Base-by-base conservation (phyloP, 2,329 filamentous ascomycete species). In the Fusarium tjaetaba region DNA sequence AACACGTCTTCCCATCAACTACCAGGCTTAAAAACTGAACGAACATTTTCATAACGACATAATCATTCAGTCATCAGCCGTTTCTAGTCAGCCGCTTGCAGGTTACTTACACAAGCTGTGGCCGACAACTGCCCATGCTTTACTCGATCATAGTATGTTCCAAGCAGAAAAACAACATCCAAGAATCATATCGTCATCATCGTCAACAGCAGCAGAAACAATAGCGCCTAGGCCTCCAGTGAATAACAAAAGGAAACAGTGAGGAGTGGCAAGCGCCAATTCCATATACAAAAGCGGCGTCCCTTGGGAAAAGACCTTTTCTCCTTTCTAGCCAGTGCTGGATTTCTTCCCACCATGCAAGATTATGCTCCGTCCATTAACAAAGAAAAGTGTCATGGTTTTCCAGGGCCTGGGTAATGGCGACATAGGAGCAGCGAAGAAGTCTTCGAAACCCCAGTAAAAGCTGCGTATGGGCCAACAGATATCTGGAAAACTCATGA, bases 1-100 rank as follows among this genome's bases (percentile, higher is more conserved):
- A 63, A 55, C 59, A 42, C 61, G 43, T 68, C 61, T 63, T 52
- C 53, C 70, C 59, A 39, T 46, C 49, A 52, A 43, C 58, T 60
- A 63, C 64, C 49, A 53, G 71, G 24, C 53, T 65, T 63, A 57
- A 57, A 67, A 61, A 61, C 51, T 56, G 59, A 53, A 64, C 72
- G 69, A 71, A 64, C 67, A 75, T 67, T 72, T 70, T 77, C 76
- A 71, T 78, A 75, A 70, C 72, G 68, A 70, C 75, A 78, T 78
- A 72, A 77, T 78, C 77, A 78, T 78, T 77, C 73, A 78, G 75
- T 78, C 77, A 77, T 78, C 76, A 78, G 77, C 62, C 76, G 72
- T 75, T 77, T 70, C 75, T 67, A 67, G 58, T 69, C 73, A 76
- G 62, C 72, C 72, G 71, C 76, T 76, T 71, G 71, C 67, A 68